Evolutionary conservation across 208 protist genomes (phyloP), one percentile per base, ranked within the genome.

Genomic region (Zelonia costaricensis): DNA sequence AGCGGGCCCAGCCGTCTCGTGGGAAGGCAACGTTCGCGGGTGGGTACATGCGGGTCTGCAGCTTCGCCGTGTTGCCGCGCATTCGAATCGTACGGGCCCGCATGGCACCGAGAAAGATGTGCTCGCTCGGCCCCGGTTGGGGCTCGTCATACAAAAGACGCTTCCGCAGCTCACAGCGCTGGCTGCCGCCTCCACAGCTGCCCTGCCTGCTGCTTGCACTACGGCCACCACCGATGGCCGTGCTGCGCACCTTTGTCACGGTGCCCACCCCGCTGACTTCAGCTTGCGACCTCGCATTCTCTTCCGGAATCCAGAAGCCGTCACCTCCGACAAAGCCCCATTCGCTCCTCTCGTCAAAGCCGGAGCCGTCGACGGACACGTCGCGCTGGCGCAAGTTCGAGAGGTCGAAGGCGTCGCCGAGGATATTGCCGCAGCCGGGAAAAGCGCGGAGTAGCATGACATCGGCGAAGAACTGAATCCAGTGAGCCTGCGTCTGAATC

Each of bases 401-500:
- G n/a, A 1, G 18, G 4, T 49, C 25, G 1, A 2, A n/a, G 9
- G 20, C 28, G 13, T 10, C 16, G 7, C 25, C 18, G 33, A 46
- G 8, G 20, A 59, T 0, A 0, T 30, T n/a, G 22, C 2, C 15
- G 5, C 44, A 16, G 8, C 22, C 31, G 8, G 31, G 52, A 44
- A 68, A 68, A 18, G 53, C 31, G 15, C 43, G 25, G 1, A 43
- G 62, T 7, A 68, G 3, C 10, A 68, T 2, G 0, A 54, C 43
- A 33, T 59, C 49, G 3, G 33, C n/a, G 20, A 60, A n/a, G 43
- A 42, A 68, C 20, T 68, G 43, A 4, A 68, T 58, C 62, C 62
- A 68, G n/a, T 68, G 51, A 5, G 43, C 42, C 52, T 68, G 62
- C 7, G 39, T 60, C 39, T 12, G 62, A 9, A 68, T 68, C 0